Conservation (phyloP, 1,139 yeast genomes). For the Candida tropicalis region DNA sequence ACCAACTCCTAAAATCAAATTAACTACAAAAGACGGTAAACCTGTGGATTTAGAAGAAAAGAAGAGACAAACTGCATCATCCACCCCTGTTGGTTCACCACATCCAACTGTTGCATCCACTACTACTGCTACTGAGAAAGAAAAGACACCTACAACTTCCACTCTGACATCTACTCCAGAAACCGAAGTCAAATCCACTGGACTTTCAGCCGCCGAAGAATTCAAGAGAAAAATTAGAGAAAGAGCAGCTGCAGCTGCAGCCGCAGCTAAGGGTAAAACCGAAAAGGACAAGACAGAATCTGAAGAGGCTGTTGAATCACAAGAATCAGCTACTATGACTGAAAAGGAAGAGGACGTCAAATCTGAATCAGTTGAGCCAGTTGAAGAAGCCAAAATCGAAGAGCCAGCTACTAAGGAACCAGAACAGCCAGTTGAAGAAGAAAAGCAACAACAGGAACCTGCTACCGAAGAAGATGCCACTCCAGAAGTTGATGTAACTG, state of each 20-base stretch:
- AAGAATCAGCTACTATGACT: slow-evolving; percentile 1
- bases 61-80: slow-evolving; percentile 29
- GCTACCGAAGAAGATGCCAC: slow-evolving; percentile 3
- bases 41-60: slow-evolving; percentile 49
- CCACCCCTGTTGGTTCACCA: slow-evolving; percentile 23
- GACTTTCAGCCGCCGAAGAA: slow-evolving; percentile 21
- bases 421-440: slow-evolving; percentile 4
- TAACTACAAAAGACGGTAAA: slow-evolving; percentile 52
- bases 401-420: slow-evolving; percentile 4
- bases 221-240: slow-evolving; percentile 19
- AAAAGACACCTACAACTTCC: slow-evolving; percentile 15
- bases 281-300: slow-evolving; percentile 18
- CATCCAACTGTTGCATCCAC: slow-evolving; percentile 21
- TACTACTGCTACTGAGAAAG: slow-evolving; percentile 12
- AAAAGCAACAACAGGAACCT: neutral
- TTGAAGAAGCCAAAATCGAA: slow-evolving; percentile 6
- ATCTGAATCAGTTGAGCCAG: neutral
- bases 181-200: slow-evolving; percentile 16
- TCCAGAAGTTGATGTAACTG: neutral
- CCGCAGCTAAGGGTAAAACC: slow-evolving; percentile 14
- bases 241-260: slow-evolving; percentile 16
- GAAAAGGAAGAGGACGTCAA: neutral
- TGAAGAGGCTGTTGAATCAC: neutral
- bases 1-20: slow-evolving; percentile 31
- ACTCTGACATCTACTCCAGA: slow-evolving; percentile 17